phyloP scores from a whole-genome alignment of 371 early-diverging fungal genomes.

The Mucor racemosus region DNA sequence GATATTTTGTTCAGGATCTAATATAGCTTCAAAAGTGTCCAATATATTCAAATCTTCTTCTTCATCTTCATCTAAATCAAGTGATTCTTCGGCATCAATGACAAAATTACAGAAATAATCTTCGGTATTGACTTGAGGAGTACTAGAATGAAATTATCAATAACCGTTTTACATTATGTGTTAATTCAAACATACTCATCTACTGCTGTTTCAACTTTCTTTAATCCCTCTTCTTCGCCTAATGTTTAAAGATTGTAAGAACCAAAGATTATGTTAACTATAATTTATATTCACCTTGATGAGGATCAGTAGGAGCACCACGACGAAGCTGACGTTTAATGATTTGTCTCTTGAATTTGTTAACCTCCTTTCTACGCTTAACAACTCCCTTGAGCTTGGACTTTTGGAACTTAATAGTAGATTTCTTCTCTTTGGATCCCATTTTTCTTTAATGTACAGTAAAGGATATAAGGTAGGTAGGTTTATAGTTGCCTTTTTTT shows the following conservation, averaged over 20 bases:
- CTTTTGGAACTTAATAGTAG: slow-evolving; percentile 88
- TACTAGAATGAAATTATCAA: slow-evolving; percentile 6
- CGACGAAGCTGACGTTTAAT: slow-evolving; percentile 53
- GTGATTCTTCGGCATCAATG: slow-evolving; percentile 41
- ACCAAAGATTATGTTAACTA: not conserved
- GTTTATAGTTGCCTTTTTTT: not conserved
- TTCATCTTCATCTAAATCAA: slow-evolving; percentile 52
- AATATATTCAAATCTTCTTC: slow-evolving; percentile 42
- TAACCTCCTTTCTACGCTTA: slow-evolving; percentile 69
- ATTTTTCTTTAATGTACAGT: not conserved
- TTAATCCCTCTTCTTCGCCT: slow-evolving; percentile 20
- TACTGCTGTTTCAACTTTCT: not conserved
- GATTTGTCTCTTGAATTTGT: slow-evolving; percentile 68
- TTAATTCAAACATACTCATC: slow-evolving; percentile 16
- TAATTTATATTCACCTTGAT: slow-evolving; percentile 20
- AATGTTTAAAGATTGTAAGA: not conserved
- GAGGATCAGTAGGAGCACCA: slow-evolving; percentile 14
- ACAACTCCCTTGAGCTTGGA: slow-evolving; percentile 76
- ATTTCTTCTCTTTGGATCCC: slow-evolving; percentile 72
- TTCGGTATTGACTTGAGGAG: slow-evolving; percentile 32
- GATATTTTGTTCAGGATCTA: slow-evolving; percentile 29
- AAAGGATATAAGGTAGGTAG: not conserved
- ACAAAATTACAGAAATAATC: slow-evolving; percentile 49
- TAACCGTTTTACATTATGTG: not conserved
- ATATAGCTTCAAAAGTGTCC: slow-evolving; percentile 39